Conservation (phyloP, 768 basidiomycete genomes). For the Roridomyces roridus region DNA sequence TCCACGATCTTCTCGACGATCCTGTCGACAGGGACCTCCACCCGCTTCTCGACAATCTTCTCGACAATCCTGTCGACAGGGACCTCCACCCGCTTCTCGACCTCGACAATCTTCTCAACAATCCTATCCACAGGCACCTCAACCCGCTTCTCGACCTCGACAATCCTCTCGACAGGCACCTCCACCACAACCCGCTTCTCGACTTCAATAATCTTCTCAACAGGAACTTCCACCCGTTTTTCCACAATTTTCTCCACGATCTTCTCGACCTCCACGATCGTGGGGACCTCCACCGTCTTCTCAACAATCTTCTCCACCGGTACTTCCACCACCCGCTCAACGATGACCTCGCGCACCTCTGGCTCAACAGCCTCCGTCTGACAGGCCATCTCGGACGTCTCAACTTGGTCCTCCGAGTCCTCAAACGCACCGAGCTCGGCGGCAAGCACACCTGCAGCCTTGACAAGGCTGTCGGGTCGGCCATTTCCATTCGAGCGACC, state of each 20-base stretch:
- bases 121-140: slow-evolving; percentile 19
- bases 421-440: slow-evolving; percentile 59
- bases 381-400: slow-evolving; percentile 66
- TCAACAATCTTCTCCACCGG: slow-evolving; percentile 54
- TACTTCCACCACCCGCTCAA: slow-evolving; percentile 24
- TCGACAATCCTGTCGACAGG: slow-evolving; percentile 19
- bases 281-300: slow-evolving; percentile 52
- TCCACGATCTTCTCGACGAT: slow-evolving; percentile 13
- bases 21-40: slow-evolving; percentile 17
- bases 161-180: slow-evolving; percentile 19
- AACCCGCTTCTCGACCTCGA: slow-evolving; percentile 7
- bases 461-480: slow-evolving; percentile 67
- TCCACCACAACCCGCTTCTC: slow-evolving; percentile 27
- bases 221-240: slow-evolving; percentile 24
- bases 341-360: slow-evolving; percentile 31
- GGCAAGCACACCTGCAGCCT: slow-evolving; percentile 74
- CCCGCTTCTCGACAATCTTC: slow-evolving; percentile 1
- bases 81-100: slow-evolving; percentile 32
- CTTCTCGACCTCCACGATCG: slow-evolving; percentile 45
- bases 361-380: slow-evolving; percentile 61
- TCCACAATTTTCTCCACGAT: neutral
- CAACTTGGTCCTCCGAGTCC: slow-evolving; percentile 44
- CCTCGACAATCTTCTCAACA: slow-evolving; percentile 24
- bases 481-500: slow-evolving; percentile 21
- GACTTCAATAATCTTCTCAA: slow-evolving; percentile 29